Percentiles rank a stretch among this genome's conserved stretches.
These are phyloP conservation scores for Megacollybia marginata DNA, from an alignment of 768 basidiomycete species.

Conservation along the genomic window DNA sequence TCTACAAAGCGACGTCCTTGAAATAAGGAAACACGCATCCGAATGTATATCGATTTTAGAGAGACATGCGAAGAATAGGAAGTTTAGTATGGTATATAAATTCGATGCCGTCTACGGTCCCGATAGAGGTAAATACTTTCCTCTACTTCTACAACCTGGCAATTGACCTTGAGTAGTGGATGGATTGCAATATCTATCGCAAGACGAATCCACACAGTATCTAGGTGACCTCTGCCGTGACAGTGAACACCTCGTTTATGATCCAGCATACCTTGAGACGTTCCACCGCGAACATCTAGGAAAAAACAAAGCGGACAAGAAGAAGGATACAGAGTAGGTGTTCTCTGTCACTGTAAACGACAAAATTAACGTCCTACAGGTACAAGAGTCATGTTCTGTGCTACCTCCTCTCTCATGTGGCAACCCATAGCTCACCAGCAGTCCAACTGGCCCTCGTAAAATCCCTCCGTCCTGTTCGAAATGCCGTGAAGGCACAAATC, in stretches of 20 bases:
- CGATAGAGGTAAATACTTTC: too few relatives aligned
- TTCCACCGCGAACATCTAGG: constrained; percentile 56
- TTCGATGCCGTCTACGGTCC: too few relatives aligned
- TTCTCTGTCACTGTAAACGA: not conserved
- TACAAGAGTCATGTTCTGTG: constrained; percentile 68
- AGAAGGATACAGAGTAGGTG: constrained; percentile 48
- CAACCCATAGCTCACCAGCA: constrained; percentile 39
- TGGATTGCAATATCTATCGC: constrained; percentile 63
- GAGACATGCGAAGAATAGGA: constrained; percentile 28
- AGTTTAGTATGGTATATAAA: constrained; percentile 16
- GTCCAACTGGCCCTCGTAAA: constrained; percentile 28
- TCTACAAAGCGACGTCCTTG: too few relatives aligned
- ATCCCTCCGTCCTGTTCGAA: not conserved
- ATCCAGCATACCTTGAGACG: constrained; percentile 45
- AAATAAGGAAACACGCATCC: too few relatives aligned
- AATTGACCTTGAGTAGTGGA: too few relatives aligned
- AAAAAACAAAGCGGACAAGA: constrained; percentile 41
- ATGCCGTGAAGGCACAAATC: not conserved
- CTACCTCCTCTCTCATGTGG: constrained; percentile 75
- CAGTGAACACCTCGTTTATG: constrained; percentile 51
- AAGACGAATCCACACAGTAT: constrained; percentile 55
- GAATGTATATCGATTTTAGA: constrained; percentile 24
- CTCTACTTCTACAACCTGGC: too few relatives aligned
- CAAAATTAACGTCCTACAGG: constrained; percentile 26
- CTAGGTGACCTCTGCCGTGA: constrained; percentile 40